phyloP scores from a whole-genome alignment of 1,139 yeast genomes.

The Nakaseomyces bracarensis region DNA sequence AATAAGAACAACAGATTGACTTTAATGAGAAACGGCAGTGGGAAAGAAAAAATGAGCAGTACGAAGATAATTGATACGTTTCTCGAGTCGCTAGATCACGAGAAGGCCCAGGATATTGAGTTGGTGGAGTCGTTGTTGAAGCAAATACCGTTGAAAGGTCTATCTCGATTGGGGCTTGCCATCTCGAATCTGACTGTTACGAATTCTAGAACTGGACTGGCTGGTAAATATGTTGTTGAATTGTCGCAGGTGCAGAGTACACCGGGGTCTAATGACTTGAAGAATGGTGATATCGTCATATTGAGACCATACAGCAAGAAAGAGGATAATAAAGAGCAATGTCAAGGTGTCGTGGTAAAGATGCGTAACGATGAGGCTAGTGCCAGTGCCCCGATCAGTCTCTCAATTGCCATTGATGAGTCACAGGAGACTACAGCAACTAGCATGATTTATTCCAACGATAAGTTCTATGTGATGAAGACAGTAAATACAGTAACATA shows the following conservation, averaged over 20 bases:
- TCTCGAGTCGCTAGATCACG: slow-evolving; percentile 45
- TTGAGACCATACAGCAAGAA: slow-evolving; percentile 1
- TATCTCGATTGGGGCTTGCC: slow-evolving; percentile 63
- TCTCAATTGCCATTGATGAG: slow-evolving; percentile 59
- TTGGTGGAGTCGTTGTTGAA: slow-evolving; percentile 40
- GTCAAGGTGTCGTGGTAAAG: slow-evolving; percentile 9
- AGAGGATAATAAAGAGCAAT: slow-evolving; percentile 8
- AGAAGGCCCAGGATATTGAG: slow-evolving; percentile 51
- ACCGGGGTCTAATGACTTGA: slow-evolving; percentile 1
- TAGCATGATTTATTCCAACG: slow-evolving; percentile 28
- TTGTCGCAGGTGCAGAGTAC: slow-evolving; percentile 10
- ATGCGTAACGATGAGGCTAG: slow-evolving; percentile 14
- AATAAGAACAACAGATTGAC: too few species aligned
- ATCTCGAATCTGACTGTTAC: slow-evolving; percentile 53
- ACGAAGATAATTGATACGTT: slow-evolving; percentile 2
- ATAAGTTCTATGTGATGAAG: slow-evolving; percentile 54
- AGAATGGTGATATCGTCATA: slow-evolving; percentile 6
- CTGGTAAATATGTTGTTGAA: slow-evolving; percentile 65
- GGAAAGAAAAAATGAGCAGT: neutral
- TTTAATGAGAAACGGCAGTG: too few species aligned
- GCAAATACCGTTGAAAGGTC: slow-evolving; percentile 1
- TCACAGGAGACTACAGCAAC: slow-evolving; percentile 41
- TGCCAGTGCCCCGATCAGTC: slow-evolving; percentile 16
- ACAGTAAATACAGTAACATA: slow-evolving; percentile 63
- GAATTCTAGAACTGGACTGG: slow-evolving; percentile 66